Evolutionary conservation across 2,329 filamentous ascomycete species (phyloP).

Genomic region (Rosellinia necatrix): DNA sequence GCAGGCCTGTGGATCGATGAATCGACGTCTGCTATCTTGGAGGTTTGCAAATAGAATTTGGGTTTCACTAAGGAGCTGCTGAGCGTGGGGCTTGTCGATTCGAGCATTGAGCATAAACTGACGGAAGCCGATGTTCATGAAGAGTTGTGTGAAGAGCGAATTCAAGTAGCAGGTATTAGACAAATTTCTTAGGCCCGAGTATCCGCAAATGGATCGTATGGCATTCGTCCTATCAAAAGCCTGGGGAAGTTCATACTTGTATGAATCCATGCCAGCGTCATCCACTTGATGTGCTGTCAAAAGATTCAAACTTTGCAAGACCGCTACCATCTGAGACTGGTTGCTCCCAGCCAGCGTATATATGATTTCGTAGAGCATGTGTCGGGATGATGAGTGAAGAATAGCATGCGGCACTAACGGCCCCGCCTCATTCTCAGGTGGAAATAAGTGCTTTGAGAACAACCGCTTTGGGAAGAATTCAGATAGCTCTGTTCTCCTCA

Average conservation of each 20-base stretch:
- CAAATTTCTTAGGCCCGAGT: slow-evolving; percentile 87
- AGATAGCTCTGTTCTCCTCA: slow-evolving; percentile 27
- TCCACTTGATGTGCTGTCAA: slow-evolving; percentile 54
- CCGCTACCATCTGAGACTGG: slow-evolving; percentile 50
- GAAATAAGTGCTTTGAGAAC: slow-evolving; percentile 70
- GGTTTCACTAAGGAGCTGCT: slow-evolving; percentile 75
- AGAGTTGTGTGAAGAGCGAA: slow-evolving; percentile 90
- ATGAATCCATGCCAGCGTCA: slow-evolving; percentile 53
- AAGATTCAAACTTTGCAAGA: slow-evolving; percentile 56
- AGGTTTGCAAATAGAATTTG: slow-evolving; percentile 83
- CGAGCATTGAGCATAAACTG: slow-evolving; percentile 76
- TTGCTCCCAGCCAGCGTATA: slow-evolving; percentile 59
- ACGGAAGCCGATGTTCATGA: slow-evolving; percentile 91
- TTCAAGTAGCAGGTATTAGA: slow-evolving; percentile 98
- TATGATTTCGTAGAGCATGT: slow-evolving; percentile 65
- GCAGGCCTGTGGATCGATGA: slow-evolving; percentile 72
- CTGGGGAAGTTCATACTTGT: slow-evolving; percentile 64
- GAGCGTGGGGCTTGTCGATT: slow-evolving; percentile 59
- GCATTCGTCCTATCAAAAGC: slow-evolving; percentile 68
- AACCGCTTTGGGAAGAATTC: slow-evolving; percentile 51
- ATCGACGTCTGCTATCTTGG: slow-evolving; percentile 79
- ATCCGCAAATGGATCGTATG: slow-evolving; percentile 77
- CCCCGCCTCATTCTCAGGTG: slow-evolving; percentile 46
- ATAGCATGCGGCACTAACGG: slow-evolving; percentile 47
- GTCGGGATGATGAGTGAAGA: slow-evolving; percentile 60